A percentile compares a stretch with the other conserved stretches of the same genome.
Evolutionary conservation across 1,139 yeast species (phyloP).

Genomic region (Debaryomyces nepalensis): DNA sequence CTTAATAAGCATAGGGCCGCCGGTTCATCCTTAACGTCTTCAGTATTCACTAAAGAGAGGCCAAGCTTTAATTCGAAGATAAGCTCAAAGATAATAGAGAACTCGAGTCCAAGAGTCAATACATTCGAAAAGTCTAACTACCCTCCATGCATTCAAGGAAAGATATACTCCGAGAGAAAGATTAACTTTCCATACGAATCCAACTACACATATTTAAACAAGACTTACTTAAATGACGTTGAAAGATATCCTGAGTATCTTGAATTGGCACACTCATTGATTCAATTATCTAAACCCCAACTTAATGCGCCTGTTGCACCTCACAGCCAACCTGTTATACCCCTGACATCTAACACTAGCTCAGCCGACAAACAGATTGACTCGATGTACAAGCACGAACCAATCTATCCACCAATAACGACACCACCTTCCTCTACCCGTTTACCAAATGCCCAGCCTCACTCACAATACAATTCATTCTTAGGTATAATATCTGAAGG

Average conservation of each 20-base stretch:
- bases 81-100: conserved; percentile 36
- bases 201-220: conserved; percentile 55
- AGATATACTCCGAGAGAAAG: conserved; percentile 33
- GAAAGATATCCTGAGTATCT: conserved; percentile 53
- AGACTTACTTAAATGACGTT: conserved; percentile 50
- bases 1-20: conserved; percentile 28
- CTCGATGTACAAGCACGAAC: too few species aligned
- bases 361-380: conserved; percentile 9
- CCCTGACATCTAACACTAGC: conserved; percentile 10
- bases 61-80: conserved; percentile 50
- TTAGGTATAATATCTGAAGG: conserved; percentile 17
- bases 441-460: conserved; percentile 17
- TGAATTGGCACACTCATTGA: conserved; percentile 50
- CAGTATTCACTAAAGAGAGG: conserved; percentile 21
- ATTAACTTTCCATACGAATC: conserved; percentile 60
- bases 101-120: conserved; percentile 31
- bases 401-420: conserved; percentile 14
- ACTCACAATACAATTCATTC: conserved; percentile 16
- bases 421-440: conserved; percentile 19
- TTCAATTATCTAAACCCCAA: conserved; percentile 38
- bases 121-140: conserved; percentile 13
- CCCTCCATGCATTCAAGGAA: conserved; percentile 13
- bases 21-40: conserved; percentile 13
- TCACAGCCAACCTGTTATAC: conserved; percentile 5
- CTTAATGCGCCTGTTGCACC: conserved; percentile 3